These are phyloP conservation scores for Monosporascus sp. DNA, from an alignment of 2,329 filamentous ascomycete genomes.

Conservation along the genomic window DNA sequence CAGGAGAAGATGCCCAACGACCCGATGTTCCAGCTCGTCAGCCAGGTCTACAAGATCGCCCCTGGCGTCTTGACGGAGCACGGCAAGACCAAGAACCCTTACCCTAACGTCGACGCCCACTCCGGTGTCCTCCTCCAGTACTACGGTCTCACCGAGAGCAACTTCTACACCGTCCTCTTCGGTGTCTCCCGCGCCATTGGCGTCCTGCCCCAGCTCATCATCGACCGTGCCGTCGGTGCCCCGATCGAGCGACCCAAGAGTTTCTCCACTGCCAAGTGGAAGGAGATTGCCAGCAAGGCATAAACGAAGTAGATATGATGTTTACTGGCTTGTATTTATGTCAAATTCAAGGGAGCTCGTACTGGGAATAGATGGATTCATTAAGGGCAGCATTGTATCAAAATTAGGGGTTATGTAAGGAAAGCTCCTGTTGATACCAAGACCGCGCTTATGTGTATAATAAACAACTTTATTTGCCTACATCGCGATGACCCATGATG, in stretches of 20 bases:
- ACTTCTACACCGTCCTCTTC: constrained; percentile 99
- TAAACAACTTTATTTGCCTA: constrained; percentile 8
- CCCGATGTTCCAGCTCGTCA: constrained; percentile 99
- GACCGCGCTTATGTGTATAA: constrained; percentile 26
- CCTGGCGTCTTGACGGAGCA: constrained; percentile 97
- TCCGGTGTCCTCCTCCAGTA: constrained; percentile 98
- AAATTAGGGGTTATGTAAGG: constrained; percentile 9
- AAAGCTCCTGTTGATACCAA: constrained; percentile 27
- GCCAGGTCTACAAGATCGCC: constrained; percentile 99
- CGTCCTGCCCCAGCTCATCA: constrained; percentile 98
- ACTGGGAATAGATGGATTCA: constrained; percentile 25
- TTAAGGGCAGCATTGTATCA: constrained; percentile 5
- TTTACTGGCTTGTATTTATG: constrained; percentile 14
- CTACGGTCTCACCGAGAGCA: constrained; percentile 98
- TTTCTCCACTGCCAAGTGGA: constrained; percentile 95
- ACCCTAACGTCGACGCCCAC: constrained; percentile 98
- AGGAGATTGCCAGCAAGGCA: constrained; percentile 88
- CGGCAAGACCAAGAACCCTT: constrained; percentile 99
- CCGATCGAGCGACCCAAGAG: constrained; percentile 99
- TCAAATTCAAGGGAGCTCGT: constrained; percentile 14
- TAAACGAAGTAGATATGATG: constrained; percentile 44
- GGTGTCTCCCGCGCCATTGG: constrained; percentile 97
- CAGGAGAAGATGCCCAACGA: constrained; percentile 89
- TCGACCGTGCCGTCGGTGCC: constrained; percentile 93
- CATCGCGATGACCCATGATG: background rate